phyloP scores from a whole-genome alignment of 495 filamentous ascomycete species.

The Lepraria neglecta region DNA sequence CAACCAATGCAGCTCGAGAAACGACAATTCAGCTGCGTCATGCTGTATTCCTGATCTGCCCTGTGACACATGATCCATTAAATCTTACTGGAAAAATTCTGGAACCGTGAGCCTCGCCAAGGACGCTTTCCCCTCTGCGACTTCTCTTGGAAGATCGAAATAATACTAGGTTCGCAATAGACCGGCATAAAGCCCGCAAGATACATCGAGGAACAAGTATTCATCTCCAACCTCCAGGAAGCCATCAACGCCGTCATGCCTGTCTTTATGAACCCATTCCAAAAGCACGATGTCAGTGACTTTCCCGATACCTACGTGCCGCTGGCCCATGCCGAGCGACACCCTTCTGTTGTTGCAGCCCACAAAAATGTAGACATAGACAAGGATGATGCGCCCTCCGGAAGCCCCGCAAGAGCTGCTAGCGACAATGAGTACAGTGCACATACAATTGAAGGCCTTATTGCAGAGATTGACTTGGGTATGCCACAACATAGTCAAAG shows the following conservation, averaged over 20 bases:
- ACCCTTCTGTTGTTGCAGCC: conserved; percentile 27
- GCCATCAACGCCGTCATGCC: conserved; percentile 26
- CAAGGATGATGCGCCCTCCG: conserved; percentile 21
- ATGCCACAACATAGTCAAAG: not conserved
- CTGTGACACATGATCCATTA: not conserved
- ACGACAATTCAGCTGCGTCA: conserved; percentile 19
- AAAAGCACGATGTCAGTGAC: conserved; percentile 41
- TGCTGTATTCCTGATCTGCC: conserved; percentile 23
- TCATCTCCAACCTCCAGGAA: not conserved
- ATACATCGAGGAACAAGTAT: not conserved
- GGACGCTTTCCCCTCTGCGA: not conserved
- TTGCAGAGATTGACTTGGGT: conserved; percentile 41
- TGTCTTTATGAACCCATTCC: conserved; percentile 45
- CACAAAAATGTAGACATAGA: conserved; percentile 34
- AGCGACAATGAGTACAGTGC: conserved; percentile 28
- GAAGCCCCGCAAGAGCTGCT: conserved; percentile 27
- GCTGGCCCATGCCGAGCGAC: conserved; percentile 39
- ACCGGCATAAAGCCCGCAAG: no score
- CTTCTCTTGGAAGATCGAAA: not conserved
- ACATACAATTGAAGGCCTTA: conserved; percentile 44
- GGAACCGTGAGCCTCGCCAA: not conserved
- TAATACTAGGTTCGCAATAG: not conserved
- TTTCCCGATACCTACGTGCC: conserved; percentile 50
- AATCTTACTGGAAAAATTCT: not conserved
- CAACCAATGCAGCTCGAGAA: conserved; percentile 21